Conservation (phyloP, 2,329 filamentous ascomycete genomes). For the Dothistroma pini region DNA sequence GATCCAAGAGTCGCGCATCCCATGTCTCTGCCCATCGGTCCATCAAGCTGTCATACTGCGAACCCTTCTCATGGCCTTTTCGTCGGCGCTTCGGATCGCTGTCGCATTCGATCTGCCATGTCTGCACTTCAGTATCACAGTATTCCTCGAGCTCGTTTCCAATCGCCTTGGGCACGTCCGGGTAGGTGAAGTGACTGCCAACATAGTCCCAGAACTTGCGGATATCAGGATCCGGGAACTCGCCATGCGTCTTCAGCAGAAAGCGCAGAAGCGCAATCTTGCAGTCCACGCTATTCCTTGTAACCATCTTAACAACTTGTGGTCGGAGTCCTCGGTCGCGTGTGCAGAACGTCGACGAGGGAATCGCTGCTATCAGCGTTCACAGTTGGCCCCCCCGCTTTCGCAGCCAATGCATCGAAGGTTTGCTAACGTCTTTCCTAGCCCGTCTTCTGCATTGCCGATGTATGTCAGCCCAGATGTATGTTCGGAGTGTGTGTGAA, state of each 20-base stretch:
- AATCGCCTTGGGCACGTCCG: slow-evolving; percentile 12
- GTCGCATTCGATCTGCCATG: slow-evolving; percentile 17
- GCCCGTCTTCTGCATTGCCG: neutral
- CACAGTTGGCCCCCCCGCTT: neutral
- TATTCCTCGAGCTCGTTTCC: slow-evolving; percentile 16
- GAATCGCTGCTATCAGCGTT: neutral
- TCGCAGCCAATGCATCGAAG: neutral
- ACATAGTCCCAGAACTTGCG: slow-evolving; percentile 15
- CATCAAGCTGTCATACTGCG: slow-evolving; percentile 21
- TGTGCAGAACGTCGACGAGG: neutral
- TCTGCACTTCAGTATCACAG: slow-evolving; percentile 15
- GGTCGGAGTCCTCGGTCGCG: neutral
- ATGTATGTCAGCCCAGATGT: neutral
- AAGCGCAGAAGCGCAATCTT: neutral
- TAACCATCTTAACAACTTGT: neutral
- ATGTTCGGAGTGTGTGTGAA: neutral
- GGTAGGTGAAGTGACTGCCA: slow-evolving; percentile 11
- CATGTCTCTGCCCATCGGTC: slow-evolving; percentile 15
- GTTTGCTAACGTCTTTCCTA: neutral
- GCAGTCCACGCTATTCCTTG: slow-evolving; percentile 1
- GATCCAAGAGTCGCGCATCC: slow-evolving; percentile 15
- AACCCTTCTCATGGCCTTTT: slow-evolving; percentile 19
- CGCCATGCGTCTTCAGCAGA: neutral
- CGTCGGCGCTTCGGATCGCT: slow-evolving; percentile 11
- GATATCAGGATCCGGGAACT: slow-evolving; percentile 11